Conservation (phyloP, 2,329 filamentous ascomycete species). For the Trichoderma sp. region DNA sequence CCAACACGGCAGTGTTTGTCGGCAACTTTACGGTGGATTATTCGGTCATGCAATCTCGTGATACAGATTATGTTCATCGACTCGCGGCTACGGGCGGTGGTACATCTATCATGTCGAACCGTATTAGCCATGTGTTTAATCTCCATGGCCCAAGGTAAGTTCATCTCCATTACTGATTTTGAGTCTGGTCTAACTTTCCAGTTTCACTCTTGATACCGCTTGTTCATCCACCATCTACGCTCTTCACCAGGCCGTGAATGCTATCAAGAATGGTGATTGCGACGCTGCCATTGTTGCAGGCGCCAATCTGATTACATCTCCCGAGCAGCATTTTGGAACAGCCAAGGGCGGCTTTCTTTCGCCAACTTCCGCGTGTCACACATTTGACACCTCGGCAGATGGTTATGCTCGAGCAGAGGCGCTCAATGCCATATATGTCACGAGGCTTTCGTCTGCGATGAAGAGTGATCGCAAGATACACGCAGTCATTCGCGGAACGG, state of each 20-base stretch:
- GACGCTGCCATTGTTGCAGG: conserved; percentile 38
- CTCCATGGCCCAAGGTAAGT: conserved; percentile 36
- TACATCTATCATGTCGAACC: conserved; percentile 33
- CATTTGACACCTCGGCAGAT: conserved; percentile 36
- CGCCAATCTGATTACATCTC: conserved; percentile 36
- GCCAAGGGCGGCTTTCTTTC: conserved; percentile 26
- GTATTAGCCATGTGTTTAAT: conserved; percentile 35
- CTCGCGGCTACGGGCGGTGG: conserved; percentile 32
- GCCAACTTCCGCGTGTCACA: conserved; percentile 29
- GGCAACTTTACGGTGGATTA: conserved; percentile 21
- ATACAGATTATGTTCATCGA: conserved; percentile 20
- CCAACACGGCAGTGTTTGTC: conserved; percentile 20
- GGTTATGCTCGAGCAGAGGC: conserved; percentile 39
- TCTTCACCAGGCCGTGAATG: conserved; percentile 27
- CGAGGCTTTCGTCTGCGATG: conserved; percentile 32
- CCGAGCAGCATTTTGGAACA: conserved; percentile 24
- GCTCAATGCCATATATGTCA: conserved; percentile 34
- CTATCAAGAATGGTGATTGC: conserved; percentile 37
- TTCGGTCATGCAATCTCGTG: conserved; percentile 24
- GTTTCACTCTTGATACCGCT: conserved; percentile 31
- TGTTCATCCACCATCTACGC: conserved; percentile 39
- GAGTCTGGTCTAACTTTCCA: not conserved
- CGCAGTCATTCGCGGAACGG: conserved; percentile 24
- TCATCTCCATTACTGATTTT: not conserved
- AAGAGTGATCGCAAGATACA: conserved; percentile 26